These are phyloP conservation scores for Takakia lepidozioides DNA, from an alignment of 225 moss, liverwort and hornwort species.

Conservation along the genomic window DNA sequence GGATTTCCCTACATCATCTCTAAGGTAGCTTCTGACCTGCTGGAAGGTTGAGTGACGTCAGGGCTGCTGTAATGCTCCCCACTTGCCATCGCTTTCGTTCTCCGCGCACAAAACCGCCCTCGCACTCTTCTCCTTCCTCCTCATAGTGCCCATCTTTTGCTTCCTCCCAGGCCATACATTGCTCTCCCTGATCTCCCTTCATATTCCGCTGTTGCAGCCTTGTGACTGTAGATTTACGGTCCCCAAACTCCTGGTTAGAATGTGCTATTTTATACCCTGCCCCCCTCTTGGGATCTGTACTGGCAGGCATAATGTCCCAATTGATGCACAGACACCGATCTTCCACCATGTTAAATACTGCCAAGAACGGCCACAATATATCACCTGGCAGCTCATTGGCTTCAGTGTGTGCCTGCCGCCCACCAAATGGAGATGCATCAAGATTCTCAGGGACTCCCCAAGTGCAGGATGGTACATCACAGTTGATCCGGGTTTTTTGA, in stretches of 20 bases:
- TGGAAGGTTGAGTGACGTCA: conserved; percentile 39
- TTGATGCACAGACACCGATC: conserved; percentile 19
- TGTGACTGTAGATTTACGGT: conserved; percentile 1
- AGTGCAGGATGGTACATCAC: neutral
- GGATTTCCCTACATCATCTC: too few relatives aligned
- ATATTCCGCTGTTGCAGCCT: neutral
- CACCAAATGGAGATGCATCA: too few relatives aligned
- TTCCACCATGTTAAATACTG: conserved; percentile 31
- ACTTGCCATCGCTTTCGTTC: conserved; percentile 82
- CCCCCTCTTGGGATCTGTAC: conserved; percentile 73
- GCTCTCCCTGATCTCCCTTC: neutral
- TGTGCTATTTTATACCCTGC: conserved; percentile 50
- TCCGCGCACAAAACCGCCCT: conserved; percentile 46
- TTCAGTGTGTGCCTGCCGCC: too few relatives aligned
- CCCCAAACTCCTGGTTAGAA: neutral
- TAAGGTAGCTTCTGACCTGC: conserved; percentile 31
- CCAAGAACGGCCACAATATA: conserved; percentile 56
- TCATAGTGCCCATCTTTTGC: conserved; percentile 21
- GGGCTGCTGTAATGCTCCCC: conserved; percentile 61
- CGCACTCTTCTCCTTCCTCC: conserved; percentile 11
- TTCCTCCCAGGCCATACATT: neutral
- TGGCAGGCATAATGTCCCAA: conserved; percentile 53
- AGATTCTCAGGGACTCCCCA: too few relatives aligned
- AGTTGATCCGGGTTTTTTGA: neutral
- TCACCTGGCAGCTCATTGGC: conserved; percentile 34